Conservation (phyloP, 495 filamentous ascomycete species). For the Usnea hakonensis region DNA sequence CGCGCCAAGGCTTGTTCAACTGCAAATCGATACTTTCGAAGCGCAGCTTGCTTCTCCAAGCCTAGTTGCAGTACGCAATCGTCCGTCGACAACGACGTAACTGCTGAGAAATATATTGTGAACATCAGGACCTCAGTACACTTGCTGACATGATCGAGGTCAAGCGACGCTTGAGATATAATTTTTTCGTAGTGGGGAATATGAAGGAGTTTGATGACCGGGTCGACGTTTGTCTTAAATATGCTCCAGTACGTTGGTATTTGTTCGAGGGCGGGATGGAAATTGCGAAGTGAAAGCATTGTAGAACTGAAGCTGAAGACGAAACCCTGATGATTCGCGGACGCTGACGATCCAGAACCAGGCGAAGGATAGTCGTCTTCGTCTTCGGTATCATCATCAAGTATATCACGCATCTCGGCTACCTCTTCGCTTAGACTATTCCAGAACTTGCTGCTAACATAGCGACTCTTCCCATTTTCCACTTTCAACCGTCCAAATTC, state of each 20-base stretch:
- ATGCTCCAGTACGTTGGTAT: slow-evolving; percentile 61
- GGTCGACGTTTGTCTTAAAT: slow-evolving; percentile 55
- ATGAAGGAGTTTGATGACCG: slow-evolving; percentile 39
- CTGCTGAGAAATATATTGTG: slow-evolving; percentile 37
- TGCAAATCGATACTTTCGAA: slow-evolving; percentile 29
- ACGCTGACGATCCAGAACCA: slow-evolving; percentile 37
- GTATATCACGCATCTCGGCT: slow-evolving; percentile 62
- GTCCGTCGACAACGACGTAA: slow-evolving; percentile 30
- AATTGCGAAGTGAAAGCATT: slow-evolving; percentile 38
- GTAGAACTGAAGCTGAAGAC: slow-evolving; percentile 62
- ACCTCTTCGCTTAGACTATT: slow-evolving; percentile 83
- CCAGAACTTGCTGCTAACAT: slow-evolving; percentile 87
- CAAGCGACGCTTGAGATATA: slow-evolving; percentile 34
- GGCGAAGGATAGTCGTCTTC: slow-evolving; percentile 54
- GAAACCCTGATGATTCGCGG: slow-evolving; percentile 58
- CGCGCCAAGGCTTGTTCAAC: slow-evolving; percentile 27
- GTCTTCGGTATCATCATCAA: slow-evolving; percentile 61
- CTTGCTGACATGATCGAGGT: slow-evolving; percentile 28
- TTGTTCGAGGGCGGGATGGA: slow-evolving; percentile 51
- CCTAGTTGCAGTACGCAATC: slow-evolving; percentile 25
- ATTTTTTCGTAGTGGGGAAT: slow-evolving; percentile 32
- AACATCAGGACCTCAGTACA: slow-evolving; percentile 38
- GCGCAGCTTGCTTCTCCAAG: slow-evolving; percentile 24
- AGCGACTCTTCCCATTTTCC: slow-evolving; percentile 69
- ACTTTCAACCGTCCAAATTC: slow-evolving; percentile 78